Base-by-base conservation (phyloP, 2,329 filamentous ascomycete genomes). In the Dothidotthia symphoricarpi region DNA sequence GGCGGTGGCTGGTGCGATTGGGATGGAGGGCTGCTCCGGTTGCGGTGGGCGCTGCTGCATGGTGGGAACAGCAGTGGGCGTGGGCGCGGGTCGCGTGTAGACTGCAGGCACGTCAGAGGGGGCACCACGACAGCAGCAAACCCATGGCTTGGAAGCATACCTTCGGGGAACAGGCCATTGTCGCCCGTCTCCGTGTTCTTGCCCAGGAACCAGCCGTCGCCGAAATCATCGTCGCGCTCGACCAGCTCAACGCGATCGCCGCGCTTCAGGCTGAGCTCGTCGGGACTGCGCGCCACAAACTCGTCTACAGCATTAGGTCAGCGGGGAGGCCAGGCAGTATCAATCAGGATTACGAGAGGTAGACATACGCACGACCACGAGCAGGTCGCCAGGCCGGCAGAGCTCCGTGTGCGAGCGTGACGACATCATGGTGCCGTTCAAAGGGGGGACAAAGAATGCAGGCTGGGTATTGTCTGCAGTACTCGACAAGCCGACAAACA, bases 201-300 rank as follows among this genome's bases (percentile, higher is more conserved):
- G 45, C 87, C 80, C 57, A 91, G 66, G 63, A 86, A 94, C 87
- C 86, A 90, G 36, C 88, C 87, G 67, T 94, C 87, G 45, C 86
- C 86, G 65, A 93, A 94, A 64, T 93, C 87, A 64, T 93, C 87
- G 64, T 93, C 87, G 57, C 86, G 79, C 69, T 93, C 87, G 49
- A 91, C 80, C 47, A 94, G 72, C 70, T 91, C 85, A 45, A 94
- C 84, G 48, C 85, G 81, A 59, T 93, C 86, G 55, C 86, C 90
- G 61, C 94, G 94, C 38, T 81, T 75, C 51, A 98, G 76, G 55
- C 82, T 94, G 61, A 98, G 76, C 75, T 98, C 93, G 70, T 98
- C 93, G 41, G 87, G 85, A 67, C 89, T 94, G 53, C 93, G 83
- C 41, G 91, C 90, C 54, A 83, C 75, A 67, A 98, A 97, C 69